A percentile compares a stretch with the other conserved stretches of the same genome.
Evolutionary conservation across 148 eudicot genomes (phyloP).

Genomic region (Chenopodium formosanum): DNA sequence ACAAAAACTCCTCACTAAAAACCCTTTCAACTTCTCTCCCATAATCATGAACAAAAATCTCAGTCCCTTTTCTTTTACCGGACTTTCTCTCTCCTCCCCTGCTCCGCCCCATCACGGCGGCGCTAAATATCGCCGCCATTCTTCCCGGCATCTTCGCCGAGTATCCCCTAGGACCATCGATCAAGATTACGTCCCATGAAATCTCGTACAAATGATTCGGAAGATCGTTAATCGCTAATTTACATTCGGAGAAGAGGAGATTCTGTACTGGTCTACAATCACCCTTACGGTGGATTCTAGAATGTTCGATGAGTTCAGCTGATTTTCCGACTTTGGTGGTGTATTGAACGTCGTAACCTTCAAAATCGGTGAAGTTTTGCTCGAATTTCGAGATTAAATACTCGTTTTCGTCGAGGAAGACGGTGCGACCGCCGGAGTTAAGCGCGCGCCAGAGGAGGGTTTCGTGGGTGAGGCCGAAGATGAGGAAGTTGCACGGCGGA

Average conservation of each 20-base stretch:
- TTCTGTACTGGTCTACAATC: slow-evolving; percentile 76
- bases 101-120: slow-evolving; percentile 74
- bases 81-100: slow-evolving; percentile 21
- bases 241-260: slow-evolving; percentile 74
- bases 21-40: slow-evolving; percentile 69
- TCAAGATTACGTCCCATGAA: slow-evolving; percentile 65
- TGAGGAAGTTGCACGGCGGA: slow-evolving; percentile 51
- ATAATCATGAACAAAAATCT: slow-evolving; percentile 81
- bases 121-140: slow-evolving; percentile 66
- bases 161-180: slow-evolving; percentile 84
- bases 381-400: slow-evolving; percentile 46
- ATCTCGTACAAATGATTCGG: slow-evolving; percentile 78
- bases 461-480: slow-evolving; percentile 87
- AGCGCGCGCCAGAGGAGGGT: slow-evolving; percentile 74
- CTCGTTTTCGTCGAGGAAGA: slow-evolving; percentile 68
- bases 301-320: slow-evolving; percentile 33
- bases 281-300: slow-evolving; percentile 22
- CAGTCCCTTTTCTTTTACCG: slow-evolving; percentile 25
- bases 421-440: slow-evolving; percentile 62
- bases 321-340: slow-evolving; percentile 48
- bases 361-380: slow-evolving; percentile 46
- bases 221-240: slow-evolving; percentile 65
- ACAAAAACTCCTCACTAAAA: slow-evolving; percentile 71
- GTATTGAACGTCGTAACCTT: slow-evolving; percentile 77
- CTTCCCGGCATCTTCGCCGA: slow-evolving; percentile 57